Base-by-base conservation (phyloP, 345 rosid genomes). In the Eucalyptus lansdowneana region DNA sequence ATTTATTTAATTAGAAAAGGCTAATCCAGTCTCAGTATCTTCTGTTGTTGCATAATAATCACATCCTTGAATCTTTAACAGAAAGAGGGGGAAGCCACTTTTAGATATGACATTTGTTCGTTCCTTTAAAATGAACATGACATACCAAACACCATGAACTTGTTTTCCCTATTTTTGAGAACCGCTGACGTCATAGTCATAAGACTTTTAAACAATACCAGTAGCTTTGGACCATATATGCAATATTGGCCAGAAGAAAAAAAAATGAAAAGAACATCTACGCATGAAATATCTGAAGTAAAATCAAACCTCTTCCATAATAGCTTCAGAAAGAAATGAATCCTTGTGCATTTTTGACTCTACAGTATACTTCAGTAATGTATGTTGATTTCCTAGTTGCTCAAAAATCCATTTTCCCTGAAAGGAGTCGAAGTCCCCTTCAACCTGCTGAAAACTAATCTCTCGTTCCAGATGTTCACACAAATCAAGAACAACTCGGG, bases 321-420 rank as follows among this genome's bases (percentile, higher is more conserved):
- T 95, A 90, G 97, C 97, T 94, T 98, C 99, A 19, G 99, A 97
- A 88, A 98, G 98, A 91, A 98, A 93, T 51, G 99, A 88, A 91
- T 97, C 97, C 90, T 93, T 94, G 88, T 94, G 97, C 97, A 97
- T 96, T 94, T 96, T 98, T 54, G 99, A 97, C 92, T 98, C 98
- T 25, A 98, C 98, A 29, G 92, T 91, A 87, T 98, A 98, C 93
- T 98, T 98, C 90, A 98, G 93, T 50, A 95, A 92, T 2, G 99
- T 98, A 93, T 98, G 99, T 89, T 98, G 97, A 90, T 92, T 95
- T 91, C 99, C 98, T 90, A 97, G 90, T 89, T 97, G 99, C 92
- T 97, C 99, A 45, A 98, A 93, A 91, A 95, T 91, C 99, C 98
- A 98, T 91, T 94, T 98, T n/a, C 99, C 99, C 80, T 94, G 94